Evolutionary conservation across 2,329 filamentous ascomycete species (phyloP).

Genomic region (Xylariaceae sp.): DNA sequence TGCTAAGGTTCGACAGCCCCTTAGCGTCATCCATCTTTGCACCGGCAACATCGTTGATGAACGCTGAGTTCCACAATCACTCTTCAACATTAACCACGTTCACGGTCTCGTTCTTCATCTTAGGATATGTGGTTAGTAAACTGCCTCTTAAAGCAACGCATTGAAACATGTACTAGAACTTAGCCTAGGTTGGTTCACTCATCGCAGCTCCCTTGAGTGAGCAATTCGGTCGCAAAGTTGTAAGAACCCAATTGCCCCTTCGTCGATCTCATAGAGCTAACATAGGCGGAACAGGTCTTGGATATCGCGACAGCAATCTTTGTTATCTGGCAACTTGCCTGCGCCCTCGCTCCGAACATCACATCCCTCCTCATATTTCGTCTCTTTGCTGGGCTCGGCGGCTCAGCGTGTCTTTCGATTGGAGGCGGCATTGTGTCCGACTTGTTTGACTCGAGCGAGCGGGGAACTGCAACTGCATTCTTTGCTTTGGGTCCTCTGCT

Average conservation of each 20-base stretch:
- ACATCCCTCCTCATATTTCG: slow-evolving; percentile 22
- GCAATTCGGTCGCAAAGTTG: slow-evolving; percentile 25
- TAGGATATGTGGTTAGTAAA: slow-evolving; percentile 25
- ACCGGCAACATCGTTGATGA: slow-evolving; percentile 23
- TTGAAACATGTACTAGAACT: background rate
- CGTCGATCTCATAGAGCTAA: slow-evolving; percentile 1
- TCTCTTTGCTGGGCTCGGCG: slow-evolving; percentile 16
- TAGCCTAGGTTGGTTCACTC: slow-evolving; percentile 23
- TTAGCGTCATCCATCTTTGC: slow-evolving; percentile 28
- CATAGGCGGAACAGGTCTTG: slow-evolving; percentile 8
- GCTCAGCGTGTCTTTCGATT: slow-evolving; percentile 26
- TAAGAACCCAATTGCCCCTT: background rate
- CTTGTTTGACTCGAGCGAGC: slow-evolving; percentile 20
- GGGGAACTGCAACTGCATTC: slow-evolving; percentile 21
- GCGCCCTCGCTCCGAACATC: slow-evolving; percentile 22
- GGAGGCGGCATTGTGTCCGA: slow-evolving; percentile 27
- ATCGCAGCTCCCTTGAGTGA: slow-evolving; percentile 25
- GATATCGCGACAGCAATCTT: slow-evolving; percentile 25
- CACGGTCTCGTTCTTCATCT: slow-evolving; percentile 28
- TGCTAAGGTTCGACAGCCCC: slow-evolving; percentile 15
- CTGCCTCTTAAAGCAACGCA: background rate
- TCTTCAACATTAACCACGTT: slow-evolving; percentile 21
- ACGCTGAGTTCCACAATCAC: slow-evolving; percentile 22
- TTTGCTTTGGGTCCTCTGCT: slow-evolving; percentile 24
- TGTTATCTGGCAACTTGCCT: slow-evolving; percentile 20